Conservation (phyloP, 2,329 filamentous ascomycete genomes). For the Ampelomyces quisqualis region DNA sequence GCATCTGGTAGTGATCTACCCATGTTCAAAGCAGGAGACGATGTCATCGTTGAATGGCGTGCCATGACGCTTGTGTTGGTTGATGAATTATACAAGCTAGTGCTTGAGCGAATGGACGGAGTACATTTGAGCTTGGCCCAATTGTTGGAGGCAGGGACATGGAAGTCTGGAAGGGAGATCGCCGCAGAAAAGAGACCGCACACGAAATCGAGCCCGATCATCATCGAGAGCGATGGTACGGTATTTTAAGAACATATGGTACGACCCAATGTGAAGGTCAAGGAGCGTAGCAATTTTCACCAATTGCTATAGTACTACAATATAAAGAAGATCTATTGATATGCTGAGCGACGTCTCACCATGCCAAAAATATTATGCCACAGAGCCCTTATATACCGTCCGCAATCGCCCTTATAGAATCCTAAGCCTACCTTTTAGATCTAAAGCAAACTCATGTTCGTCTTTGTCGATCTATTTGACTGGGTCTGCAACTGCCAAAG, state of each 20-base stretch:
- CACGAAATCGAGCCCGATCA: conserved; percentile 33
- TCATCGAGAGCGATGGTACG: conserved; percentile 34
- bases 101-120: conserved; percentile 67
- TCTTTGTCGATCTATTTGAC: too few relatives aligned
- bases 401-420: too few relatives aligned
- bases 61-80: conserved; percentile 71
- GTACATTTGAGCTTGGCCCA: conserved; percentile 76
- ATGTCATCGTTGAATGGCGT: conserved; percentile 76
- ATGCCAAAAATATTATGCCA: too few relatives aligned
- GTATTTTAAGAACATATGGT: conserved; percentile 33
- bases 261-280: too few relatives aligned
- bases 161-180: conserved; percentile 62
- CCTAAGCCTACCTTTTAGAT: too few relatives aligned
- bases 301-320: too few relatives aligned
- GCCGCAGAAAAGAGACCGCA: conserved; percentile 24
- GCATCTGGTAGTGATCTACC: conserved; percentile 68
- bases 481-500: too few relatives aligned
- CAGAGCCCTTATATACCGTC: too few relatives aligned
- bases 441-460: too few relatives aligned
- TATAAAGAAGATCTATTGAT: too few relatives aligned
- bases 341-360: too few relatives aligned
- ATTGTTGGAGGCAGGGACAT: conserved; percentile 89
- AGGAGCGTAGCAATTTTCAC: too few relatives aligned
- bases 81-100: conserved; percentile 66
- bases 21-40: conserved; percentile 68